Percentiles rank a stretch among this genome's conserved stretches.
These are phyloP conservation scores for Pseudogymnoascus sp. DNA, from an alignment of 2,329 filamentous ascomycete species.

Conservation along the genomic window DNA sequence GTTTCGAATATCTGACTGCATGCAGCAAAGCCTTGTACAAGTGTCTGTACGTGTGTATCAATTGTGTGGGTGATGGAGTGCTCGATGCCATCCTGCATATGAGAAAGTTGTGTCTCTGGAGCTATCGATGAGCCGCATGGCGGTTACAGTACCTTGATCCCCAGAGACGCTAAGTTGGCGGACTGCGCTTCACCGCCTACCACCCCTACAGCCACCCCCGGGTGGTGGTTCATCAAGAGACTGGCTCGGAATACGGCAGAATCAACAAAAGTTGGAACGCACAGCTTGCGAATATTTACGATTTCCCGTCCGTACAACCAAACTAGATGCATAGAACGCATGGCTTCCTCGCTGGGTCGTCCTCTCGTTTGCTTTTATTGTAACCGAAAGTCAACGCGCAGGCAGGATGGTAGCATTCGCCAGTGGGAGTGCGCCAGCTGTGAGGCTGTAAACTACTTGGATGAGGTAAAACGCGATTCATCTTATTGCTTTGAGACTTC, in stretches of 20 bases:
- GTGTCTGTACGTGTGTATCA: slow-evolving; percentile 60
- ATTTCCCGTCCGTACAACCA: background rate
- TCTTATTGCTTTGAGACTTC: background rate
- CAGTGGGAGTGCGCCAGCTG: slow-evolving; percentile 70
- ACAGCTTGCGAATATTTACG: background rate
- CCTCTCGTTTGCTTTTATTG: slow-evolving; percentile 76
- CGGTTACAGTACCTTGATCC: background rate
- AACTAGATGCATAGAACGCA: slow-evolving; percentile 8
- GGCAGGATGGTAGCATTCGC: slow-evolving; percentile 48
- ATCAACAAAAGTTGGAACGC: background rate
- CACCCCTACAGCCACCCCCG: background rate
- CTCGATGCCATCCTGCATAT: background rate
- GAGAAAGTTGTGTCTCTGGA: background rate
- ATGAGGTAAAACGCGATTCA: slow-evolving; percentile 52
- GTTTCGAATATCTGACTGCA: slow-evolving; percentile 63
- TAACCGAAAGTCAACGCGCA: slow-evolving; percentile 55
- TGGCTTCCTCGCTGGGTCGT: slow-evolving; percentile 20
- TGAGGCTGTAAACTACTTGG: slow-evolving; percentile 81
- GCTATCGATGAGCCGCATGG: background rate
- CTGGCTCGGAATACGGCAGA: background rate
- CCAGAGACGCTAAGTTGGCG: background rate
- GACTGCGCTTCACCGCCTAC: background rate
- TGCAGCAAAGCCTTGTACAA: slow-evolving; percentile 59
- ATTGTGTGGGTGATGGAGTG: slow-evolving; percentile 21
- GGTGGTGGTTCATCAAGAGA: background rate